Evolutionary conservation across 225 moss, liverwort and hornwort species (phyloP).

Genomic region (Bryoerythrophyllum caledonicum): DNA sequence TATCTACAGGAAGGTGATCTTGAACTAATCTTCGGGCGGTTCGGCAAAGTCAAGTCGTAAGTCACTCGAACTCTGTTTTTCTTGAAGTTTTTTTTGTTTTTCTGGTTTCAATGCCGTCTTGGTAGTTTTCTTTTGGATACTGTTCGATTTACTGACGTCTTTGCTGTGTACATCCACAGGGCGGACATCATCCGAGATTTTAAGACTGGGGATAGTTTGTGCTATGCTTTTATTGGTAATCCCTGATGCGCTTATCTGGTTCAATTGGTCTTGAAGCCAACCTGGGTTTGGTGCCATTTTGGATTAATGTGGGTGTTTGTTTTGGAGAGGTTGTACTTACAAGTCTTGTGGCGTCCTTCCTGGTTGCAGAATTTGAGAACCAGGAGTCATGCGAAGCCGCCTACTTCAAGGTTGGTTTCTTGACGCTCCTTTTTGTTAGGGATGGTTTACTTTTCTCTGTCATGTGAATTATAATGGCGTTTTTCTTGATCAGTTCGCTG

Average conservation of each 20-base stretch:
- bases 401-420: slow-evolving; percentile 74
- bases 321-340: slow-evolving; percentile 7
- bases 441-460: not conserved
- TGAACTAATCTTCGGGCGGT: slow-evolving; percentile 84
- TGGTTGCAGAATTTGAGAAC: slow-evolving; percentile 80
- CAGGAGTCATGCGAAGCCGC: slow-evolving; percentile 93
- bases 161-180: slow-evolving; percentile 43
- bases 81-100: not conserved
- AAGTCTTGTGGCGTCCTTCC: slow-evolving; percentile 13
- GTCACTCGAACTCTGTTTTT: slow-evolving; percentile 20
- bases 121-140: not conserved
- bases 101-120: not conserved
- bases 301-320: not conserved
- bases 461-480: slow-evolving; percentile 15
- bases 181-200: slow-evolving; percentile 98
- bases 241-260: slow-evolving; percentile 1
- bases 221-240: slow-evolving; percentile 94
- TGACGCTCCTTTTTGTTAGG: not conserved
- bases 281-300: not conserved
- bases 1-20: slow-evolving; percentile 83
- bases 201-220: slow-evolving; percentile 96
- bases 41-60: slow-evolving; percentile 94
- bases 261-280: not conserved
- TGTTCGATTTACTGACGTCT: slow-evolving; percentile 11
- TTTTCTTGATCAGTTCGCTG: slow-evolving; percentile 7